A percentile compares a stretch with the other conserved stretches of the same genome.
These are phyloP conservation scores for Botryotinia convoluta DNA, from an alignment of 2,329 filamentous ascomycete species.

Conservation along the genomic window DNA sequence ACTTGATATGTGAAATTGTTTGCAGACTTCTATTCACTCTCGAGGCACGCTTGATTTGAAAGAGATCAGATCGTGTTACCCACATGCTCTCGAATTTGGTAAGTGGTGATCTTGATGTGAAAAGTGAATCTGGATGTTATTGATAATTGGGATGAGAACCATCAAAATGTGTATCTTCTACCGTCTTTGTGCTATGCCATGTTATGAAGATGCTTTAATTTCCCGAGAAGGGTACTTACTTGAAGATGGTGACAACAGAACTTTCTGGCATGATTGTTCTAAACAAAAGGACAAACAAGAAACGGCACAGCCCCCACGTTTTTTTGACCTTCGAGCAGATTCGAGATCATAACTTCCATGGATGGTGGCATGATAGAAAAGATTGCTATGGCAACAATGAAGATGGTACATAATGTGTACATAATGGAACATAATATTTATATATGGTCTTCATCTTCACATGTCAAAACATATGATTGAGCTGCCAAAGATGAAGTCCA, in stretches of 20 bases:
- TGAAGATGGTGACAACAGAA: not conserved
- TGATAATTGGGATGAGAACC: not conserved
- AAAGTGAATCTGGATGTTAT: constrained; percentile 6
- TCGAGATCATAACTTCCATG: not conserved
- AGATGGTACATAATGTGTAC: not conserved
- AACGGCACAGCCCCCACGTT: not conserved
- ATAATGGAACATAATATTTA: not conserved
- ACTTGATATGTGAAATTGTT: not conserved
- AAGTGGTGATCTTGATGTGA: not conserved
- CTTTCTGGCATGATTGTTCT: not conserved
- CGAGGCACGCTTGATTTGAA: not conserved
- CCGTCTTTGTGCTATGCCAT: not conserved
- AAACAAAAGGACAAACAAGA: not conserved
- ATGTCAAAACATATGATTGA: not conserved
- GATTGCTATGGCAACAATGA: not conserved
- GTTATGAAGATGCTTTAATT: not conserved
- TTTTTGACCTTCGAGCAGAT: not conserved
- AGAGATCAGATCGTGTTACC: not conserved
- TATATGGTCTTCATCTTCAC: not conserved
- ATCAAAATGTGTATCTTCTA: not conserved
- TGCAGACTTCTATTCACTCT: not conserved
- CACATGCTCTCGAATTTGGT: not conserved
- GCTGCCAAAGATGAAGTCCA: not conserved
- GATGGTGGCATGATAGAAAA: not conserved
- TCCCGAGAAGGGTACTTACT: not conserved